Evolutionary conservation across 1,284 basidiomycete genomes (phyloP), one percentile per base, ranked within the genome.

Genomic region (Irpex lacteus): DNA sequence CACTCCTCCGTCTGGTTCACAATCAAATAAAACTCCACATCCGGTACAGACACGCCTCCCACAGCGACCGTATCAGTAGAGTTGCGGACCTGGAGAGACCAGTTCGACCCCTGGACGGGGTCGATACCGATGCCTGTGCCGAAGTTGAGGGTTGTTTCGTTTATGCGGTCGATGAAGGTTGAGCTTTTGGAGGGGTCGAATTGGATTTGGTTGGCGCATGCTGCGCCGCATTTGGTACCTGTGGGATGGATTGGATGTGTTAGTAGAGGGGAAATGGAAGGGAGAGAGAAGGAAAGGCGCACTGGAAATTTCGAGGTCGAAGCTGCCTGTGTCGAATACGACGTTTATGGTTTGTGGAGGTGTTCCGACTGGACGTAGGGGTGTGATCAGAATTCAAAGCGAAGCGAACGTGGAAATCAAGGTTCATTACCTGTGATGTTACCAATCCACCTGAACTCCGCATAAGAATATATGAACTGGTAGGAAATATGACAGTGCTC

Each of bases 81-180:
- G 63, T 74, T 78, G 6, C 76, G 76, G 58, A 84, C 66, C 3
- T 76, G 80, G 34, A 84, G 74, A 21, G 74, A 75, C 68, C 81
- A 84, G 63, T 83, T 72, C 58, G 73, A 76, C 26, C 79, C 76
- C 11, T 83, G 73, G 6, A 85, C 82, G 6, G 85, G 84, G 67
- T 84, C 81, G 4, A 86, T 83, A 34, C 84, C 83, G 49, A 83
- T 82, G 19, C 85, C 84, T 1, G 85, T 86, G 11, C 76, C 75
- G 69, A 87, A 86, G 11, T 77, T 79, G 60, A 84, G 80, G 18
- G 75, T 77, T 50, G 68, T 73, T 1, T 75, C 77, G 18, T 72
- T 71, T 52, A 78, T 77, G 5, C 75, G 76, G 67, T 81, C 79
- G 21, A 81, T 74, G 65, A 82, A 86, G 0, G 84, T 85, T 6